phyloP scores from a whole-genome alignment of 306 rosid genomes.

The Cicer arietinum region DNA sequence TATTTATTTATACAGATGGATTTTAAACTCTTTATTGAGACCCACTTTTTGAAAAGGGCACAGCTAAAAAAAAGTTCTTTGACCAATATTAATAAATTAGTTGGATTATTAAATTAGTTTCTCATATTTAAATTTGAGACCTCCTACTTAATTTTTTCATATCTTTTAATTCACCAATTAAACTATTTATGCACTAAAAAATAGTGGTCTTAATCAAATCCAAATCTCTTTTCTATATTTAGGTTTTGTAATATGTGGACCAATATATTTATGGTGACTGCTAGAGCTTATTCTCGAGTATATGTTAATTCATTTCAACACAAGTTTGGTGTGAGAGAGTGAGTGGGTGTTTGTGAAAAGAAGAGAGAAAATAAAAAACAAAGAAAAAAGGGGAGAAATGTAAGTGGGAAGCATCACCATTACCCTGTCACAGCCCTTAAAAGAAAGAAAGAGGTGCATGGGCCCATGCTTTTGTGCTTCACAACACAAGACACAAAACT shows the following conservation, averaged over 20 bases:
- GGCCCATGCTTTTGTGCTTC: constrained; percentile 78
- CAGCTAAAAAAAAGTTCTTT: not conserved
- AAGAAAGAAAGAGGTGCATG: constrained; percentile 44
- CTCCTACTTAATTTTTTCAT: no score
- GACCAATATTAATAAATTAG: no score
- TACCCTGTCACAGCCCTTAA: constrained; percentile 52
- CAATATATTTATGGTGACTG: constrained; percentile 44
- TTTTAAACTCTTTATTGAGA: constrained; percentile 33
- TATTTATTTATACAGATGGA: not conserved
- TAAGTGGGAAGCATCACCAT: constrained; percentile 72
- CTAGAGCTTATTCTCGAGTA: constrained; percentile 36
- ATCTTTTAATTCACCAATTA: no score
- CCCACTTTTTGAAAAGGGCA: constrained; percentile 41
- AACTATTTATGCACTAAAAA: no score
- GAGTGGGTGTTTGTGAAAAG: constrained; percentile 80
- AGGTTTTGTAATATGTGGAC: no score
- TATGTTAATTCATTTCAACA: constrained; percentile 41
- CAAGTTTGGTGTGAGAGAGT: constrained; percentile 61
- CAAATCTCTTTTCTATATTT: constrained; percentile 1
- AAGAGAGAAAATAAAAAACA: constrained; percentile 62
- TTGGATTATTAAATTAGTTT: no score
- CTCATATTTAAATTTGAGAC: no score
- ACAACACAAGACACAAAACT: constrained; percentile 48
- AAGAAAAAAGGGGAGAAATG: constrained; percentile 42
- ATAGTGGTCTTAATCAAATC: not conserved